phyloP scores from a whole-genome alignment of 1,284 basidiomycete genomes.

The Mycena sp. region DNA sequence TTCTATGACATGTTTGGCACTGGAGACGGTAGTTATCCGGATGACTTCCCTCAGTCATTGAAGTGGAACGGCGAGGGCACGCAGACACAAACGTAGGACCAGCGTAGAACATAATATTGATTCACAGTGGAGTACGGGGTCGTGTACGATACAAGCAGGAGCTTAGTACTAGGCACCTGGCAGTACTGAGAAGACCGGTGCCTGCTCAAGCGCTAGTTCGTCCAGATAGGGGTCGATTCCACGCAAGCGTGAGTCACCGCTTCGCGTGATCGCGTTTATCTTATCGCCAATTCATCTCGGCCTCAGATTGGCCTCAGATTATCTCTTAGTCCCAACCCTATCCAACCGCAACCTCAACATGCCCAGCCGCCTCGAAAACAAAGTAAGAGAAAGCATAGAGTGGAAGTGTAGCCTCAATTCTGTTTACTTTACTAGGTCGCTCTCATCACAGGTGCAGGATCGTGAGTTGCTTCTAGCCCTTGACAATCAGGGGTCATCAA shows the following conservation, averaged over 20 bases:
- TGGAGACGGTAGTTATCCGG: conserved; percentile 53
- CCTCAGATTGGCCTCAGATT: too few species aligned
- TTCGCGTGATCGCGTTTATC: conserved; percentile 3
- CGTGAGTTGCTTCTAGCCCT: conserved; percentile 62
- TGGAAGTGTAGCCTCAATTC: background rate
- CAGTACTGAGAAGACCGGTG: too few species aligned
- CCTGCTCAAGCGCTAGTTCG: too few species aligned
- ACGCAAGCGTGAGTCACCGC: too few species aligned
- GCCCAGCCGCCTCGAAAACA: conserved; percentile 77
- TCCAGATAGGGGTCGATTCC: too few species aligned
- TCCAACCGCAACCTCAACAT: conserved; percentile 45
- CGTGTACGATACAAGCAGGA: too few species aligned
- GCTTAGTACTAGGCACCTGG: too few species aligned
- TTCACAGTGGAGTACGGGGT: too few species aligned
- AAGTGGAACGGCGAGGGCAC: conserved; percentile 34
- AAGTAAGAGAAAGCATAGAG: conserved; percentile 50
- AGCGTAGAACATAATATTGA: too few species aligned
- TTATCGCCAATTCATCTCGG: too few species aligned
- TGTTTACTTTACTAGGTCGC: conserved; percentile 61
- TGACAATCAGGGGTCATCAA: background rate
- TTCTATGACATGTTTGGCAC: conserved; percentile 53
- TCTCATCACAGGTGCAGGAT: conserved; percentile 86
- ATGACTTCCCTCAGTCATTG: conserved; percentile 56
- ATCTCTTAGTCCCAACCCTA: background rate
- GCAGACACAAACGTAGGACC: background rate